Percentiles rank a stretch among this genome's conserved stretches.
Evolutionary conservation across 2,329 filamentous ascomycete species (phyloP).

Genomic region (Xylaria sp.): DNA sequence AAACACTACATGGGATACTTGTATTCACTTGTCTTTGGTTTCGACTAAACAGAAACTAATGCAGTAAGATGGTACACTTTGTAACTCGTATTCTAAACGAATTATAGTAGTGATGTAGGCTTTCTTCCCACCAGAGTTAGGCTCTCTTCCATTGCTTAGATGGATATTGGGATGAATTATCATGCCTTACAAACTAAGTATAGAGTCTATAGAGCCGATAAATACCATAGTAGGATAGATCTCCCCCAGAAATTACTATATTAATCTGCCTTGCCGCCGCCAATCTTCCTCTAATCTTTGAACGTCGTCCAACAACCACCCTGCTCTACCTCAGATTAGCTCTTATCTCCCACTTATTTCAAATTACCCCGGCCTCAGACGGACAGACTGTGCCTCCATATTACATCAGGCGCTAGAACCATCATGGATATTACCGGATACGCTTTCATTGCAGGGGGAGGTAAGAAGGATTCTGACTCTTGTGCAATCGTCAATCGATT

Average conservation of each 20-base stretch:
- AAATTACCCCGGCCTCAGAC: neutral
- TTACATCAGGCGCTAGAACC: neutral
- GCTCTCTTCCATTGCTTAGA: too few relatives aligned
- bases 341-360: neutral
- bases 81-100: too few relatives aligned
- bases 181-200: neutral
- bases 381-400: neutral
- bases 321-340: neutral
- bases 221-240: neutral
- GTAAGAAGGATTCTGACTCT: neutral
- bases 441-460: constrained; percentile 8
- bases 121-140: too few relatives aligned
- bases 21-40: too few relatives aligned
- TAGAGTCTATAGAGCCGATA: neutral
- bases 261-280: neutral
- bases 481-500: neutral
- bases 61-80: too few relatives aligned
- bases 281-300: neutral
- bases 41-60: too few relatives aligned
- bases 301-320: neutral
- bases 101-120: too few relatives aligned
- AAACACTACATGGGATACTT: too few relatives aligned
- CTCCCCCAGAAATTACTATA: neutral
- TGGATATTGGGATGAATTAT: too few relatives aligned
- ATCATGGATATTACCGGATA: constrained; percentile 9